Conservation (phyloP, 148 eudicot species). For the Cornus florida region DNA sequence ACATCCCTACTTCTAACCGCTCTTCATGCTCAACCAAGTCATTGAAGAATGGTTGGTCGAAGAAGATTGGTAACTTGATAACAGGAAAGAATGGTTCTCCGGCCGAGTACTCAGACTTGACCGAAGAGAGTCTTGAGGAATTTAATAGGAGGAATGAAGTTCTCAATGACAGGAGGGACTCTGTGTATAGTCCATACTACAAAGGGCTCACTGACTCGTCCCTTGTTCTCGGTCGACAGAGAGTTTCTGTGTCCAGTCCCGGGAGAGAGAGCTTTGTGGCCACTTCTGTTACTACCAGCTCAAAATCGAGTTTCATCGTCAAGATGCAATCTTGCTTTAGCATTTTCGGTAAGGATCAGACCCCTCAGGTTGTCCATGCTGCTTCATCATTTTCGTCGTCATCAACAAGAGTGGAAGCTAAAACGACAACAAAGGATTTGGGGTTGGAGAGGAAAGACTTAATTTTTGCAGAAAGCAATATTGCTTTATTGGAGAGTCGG, state of each 20-base stretch:
- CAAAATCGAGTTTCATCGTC: conserved; percentile 18
- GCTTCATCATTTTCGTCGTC: not conserved
- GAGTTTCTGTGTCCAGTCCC: conserved; percentile 8
- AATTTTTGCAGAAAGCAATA: not conserved
- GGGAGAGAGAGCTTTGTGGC: conserved; percentile 24
- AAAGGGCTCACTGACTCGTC: conserved; percentile 35
- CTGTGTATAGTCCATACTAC: conserved; percentile 27
- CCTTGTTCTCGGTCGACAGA: conserved; percentile 19
- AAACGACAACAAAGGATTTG: not conserved
- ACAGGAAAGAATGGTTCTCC: conserved; percentile 6
- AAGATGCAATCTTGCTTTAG: conserved; percentile 29
- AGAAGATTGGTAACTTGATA: conserved; percentile 7
- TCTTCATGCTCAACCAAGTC: not conserved
- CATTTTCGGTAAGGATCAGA: conserved; percentile 1
- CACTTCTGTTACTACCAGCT: conserved; percentile 12
- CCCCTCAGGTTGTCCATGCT: not conserved
- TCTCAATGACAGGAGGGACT: conserved; percentile 4
- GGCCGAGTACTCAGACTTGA: conserved; percentile 5
- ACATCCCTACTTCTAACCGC: not conserved
- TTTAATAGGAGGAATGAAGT: conserved; percentile 20
- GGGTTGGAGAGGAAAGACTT: conserved; percentile 2
- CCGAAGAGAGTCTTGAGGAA: conserved; percentile 21
- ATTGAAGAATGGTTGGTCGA: not conserved
- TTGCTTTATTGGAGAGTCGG: conserved; percentile 1
- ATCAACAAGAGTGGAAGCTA: not conserved